Conservation (phyloP, 164 flowering plant genomes). For the Dillenia suffruticosa region DNA sequence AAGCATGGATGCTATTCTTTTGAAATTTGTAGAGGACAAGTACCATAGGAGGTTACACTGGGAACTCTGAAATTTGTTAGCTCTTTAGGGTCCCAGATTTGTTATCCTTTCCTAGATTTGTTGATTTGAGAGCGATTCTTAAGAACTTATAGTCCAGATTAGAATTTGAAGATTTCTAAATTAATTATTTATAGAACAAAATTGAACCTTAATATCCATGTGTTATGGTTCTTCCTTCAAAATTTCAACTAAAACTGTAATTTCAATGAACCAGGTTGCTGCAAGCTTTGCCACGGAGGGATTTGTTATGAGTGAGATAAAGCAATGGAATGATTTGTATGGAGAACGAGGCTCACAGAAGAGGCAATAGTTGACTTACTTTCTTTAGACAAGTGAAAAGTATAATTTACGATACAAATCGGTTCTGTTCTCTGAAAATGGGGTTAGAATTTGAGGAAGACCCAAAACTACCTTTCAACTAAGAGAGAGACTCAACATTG, state of each 20-base stretch:
- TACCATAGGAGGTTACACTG: too few species aligned
- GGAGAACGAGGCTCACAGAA: constrained; percentile 85
- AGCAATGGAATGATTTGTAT: constrained; percentile 77
- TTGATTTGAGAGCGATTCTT: not conserved
- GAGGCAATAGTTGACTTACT: constrained; percentile 65
- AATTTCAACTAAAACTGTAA: too few species aligned
- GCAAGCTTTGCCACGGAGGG: constrained; percentile 74
- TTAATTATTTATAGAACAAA: not conserved
- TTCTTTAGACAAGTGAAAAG: constrained; percentile 31
- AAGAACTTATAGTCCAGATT: not conserved
- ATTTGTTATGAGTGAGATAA: constrained; percentile 56
- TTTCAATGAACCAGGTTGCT: constrained; percentile 48
- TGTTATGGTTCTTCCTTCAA: too few species aligned
- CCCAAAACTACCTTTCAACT: too few species aligned
- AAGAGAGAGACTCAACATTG: too few species aligned
- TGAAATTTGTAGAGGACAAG: too few species aligned
- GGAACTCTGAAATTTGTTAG: too few species aligned
- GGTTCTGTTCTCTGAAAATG: too few species aligned
- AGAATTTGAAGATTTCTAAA: not conserved
- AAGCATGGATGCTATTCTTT: too few species aligned
- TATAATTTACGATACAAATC: too few species aligned
- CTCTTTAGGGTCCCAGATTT: too few species aligned
- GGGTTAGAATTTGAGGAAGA: too few species aligned
- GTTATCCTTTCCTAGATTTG: not conserved
- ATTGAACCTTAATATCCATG: not conserved